Evolutionary conservation across 495 filamentous ascomycete genomes (phyloP).

Genomic region (Lasiosphaeria ovina): DNA sequence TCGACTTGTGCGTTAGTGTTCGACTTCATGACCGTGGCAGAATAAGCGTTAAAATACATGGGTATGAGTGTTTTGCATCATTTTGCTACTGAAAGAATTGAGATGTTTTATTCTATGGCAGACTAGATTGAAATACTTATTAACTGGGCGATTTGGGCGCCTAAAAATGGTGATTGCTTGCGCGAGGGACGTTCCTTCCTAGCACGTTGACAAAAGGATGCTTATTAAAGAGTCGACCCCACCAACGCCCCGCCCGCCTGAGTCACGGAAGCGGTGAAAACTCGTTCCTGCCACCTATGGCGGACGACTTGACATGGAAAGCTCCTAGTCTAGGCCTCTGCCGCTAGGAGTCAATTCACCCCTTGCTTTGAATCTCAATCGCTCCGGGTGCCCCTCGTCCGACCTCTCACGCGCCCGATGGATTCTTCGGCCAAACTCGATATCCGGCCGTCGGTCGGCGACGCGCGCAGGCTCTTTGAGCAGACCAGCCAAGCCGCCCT

Average conservation of each 20-base stretch:
- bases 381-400: neutral
- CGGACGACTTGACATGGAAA: neutral
- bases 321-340: neutral
- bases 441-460: slow-evolving; percentile 24
- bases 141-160: too few species aligned
- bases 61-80: too few species aligned
- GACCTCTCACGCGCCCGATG: slow-evolving; percentile 11
- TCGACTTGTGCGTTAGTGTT: too few species aligned
- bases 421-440: slow-evolving; percentile 26
- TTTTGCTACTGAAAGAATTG: too few species aligned
- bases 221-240: neutral
- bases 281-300: slow-evolving; percentile 4
- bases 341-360: neutral
- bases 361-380: neutral
- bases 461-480: slow-evolving; percentile 29
- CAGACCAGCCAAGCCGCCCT: slow-evolving; percentile 22
- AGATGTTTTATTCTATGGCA: too few species aligned
- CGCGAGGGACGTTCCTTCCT: too few species aligned
- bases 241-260: neutral
- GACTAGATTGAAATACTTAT: too few species aligned
- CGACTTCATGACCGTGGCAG: too few species aligned
- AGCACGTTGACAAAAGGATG: too few species aligned
- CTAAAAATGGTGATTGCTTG: too few species aligned
- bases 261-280: slow-evolving; percentile 5
- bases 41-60: too few species aligned